Evolutionary conservation across 768 basidiomycete species (phyloP).

Genomic region (Psilocybe azurescens): DNA sequence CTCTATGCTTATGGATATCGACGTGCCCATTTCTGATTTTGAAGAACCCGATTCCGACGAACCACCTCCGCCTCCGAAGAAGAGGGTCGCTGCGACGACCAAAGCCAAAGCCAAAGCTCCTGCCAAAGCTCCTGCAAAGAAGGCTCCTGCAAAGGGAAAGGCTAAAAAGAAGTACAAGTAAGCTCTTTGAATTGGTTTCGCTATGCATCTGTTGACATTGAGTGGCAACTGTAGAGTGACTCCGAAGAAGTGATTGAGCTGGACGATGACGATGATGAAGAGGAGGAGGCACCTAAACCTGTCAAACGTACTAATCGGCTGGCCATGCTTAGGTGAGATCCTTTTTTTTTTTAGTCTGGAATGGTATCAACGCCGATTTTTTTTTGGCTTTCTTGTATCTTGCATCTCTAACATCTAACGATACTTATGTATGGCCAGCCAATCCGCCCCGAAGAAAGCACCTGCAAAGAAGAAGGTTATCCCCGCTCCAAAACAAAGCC

Average conservation of each 20-base stretch:
- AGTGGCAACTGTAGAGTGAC: conserved; percentile 36
- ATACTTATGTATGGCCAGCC: conserved; percentile 23
- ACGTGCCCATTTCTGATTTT: conserved; percentile 50
- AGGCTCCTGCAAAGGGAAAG: conserved; percentile 24
- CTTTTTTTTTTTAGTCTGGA: not conserved
- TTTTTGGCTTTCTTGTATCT: too few species aligned
- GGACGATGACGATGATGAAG: conserved; percentile 56
- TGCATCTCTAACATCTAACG: not conserved
- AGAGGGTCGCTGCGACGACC: conserved; percentile 39
- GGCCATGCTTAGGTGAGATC: conserved; percentile 63
- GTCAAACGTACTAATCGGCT: conserved; percentile 66
- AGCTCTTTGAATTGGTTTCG: not conserved
- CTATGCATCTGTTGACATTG: not conserved
- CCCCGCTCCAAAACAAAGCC: conserved; percentile 57
- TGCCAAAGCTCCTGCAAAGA: conserved; percentile 46
- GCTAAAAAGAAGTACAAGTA: conserved; percentile 21
- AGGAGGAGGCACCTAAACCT: conserved; percentile 51
- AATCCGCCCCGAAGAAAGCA: conserved; percentile 47
- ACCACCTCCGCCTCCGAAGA: conserved; percentile 49
- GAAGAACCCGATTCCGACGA: conserved; percentile 56
- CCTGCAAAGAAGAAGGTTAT: conserved; percentile 59
- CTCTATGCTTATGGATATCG: conserved; percentile 75
- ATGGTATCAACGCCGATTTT: too few species aligned
- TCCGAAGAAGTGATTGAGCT: conserved; percentile 58
- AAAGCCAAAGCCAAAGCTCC: conserved; percentile 39